Conservation (phyloP, 495 filamentous ascomycete genomes). For the Tuber brumale region DNA sequence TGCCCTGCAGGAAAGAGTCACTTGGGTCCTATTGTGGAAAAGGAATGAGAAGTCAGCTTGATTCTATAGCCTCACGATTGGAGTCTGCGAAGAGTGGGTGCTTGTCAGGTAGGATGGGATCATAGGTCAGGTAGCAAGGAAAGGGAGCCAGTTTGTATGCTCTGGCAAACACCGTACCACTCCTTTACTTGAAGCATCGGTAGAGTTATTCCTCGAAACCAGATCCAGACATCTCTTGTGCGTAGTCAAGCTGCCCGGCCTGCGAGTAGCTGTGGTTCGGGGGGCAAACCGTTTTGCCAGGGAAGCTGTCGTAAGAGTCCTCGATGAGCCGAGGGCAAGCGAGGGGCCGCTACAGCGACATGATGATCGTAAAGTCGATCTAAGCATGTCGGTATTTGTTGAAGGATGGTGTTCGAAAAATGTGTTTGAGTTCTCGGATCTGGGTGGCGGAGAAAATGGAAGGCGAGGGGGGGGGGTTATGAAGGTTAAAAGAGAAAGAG, state of each 20-base stretch:
- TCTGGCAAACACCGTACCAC: constrained; percentile 3
- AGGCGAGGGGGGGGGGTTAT: background rate
- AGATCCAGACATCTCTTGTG: background rate
- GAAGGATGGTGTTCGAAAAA: background rate
- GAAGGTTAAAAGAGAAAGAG: background rate
- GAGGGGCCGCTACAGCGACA: background rate
- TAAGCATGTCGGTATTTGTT: background rate
- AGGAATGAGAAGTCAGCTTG: constrained; percentile 3
- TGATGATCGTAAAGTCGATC: background rate
- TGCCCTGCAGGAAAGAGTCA: constrained; percentile 91
- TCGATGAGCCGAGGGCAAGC: background rate
- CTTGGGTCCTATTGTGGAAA: constrained; percentile 59
- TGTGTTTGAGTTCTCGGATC: background rate
- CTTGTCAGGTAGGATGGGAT: background rate
- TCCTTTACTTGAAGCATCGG: background rate
- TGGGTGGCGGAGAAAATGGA: background rate
- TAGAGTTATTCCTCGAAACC: background rate
- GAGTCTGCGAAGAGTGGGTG: background rate
- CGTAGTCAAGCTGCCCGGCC: background rate
- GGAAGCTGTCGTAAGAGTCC: background rate
- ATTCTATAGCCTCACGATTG: background rate
- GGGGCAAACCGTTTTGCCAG: background rate
- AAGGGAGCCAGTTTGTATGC: background rate
- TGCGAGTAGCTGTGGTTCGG: background rate
- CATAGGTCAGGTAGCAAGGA: background rate